Conservation (phyloP, 2,329 filamentous ascomycete genomes). For the Cladosporium phlei region DNA sequence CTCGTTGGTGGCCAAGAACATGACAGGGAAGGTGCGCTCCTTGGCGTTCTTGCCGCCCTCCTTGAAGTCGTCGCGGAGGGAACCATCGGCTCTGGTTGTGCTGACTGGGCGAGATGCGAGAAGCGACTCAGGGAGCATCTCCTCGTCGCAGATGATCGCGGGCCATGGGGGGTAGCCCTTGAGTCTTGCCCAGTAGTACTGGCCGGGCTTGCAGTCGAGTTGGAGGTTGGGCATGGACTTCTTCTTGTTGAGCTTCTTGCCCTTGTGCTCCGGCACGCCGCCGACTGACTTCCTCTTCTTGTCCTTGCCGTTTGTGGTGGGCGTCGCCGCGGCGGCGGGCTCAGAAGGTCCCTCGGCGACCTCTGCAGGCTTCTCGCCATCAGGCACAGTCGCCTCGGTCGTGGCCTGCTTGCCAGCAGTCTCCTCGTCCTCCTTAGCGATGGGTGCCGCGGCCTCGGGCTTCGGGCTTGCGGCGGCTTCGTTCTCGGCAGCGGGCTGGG, state of each 20-base stretch:
- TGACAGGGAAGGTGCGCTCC: constrained; percentile 86
- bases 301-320: constrained; percentile 27
- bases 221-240: constrained; percentile 64
- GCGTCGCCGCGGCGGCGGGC: constrained; percentile 21
- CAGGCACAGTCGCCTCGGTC: constrained; percentile 23
- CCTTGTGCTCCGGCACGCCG: constrained; percentile 61
- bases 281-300: constrained; percentile 57
- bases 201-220: constrained; percentile 79
- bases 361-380: constrained; percentile 23
- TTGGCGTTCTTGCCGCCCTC: constrained; percentile 81
- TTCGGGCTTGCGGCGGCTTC: constrained; percentile 19
- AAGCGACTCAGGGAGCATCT: constrained; percentile 79
- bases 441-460: constrained; percentile 23
- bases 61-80: constrained; percentile 78
- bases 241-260: constrained; percentile 81
- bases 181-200: constrained; percentile 87
- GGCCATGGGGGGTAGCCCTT: constrained; percentile 96
- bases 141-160: constrained; percentile 86
- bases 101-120: constrained; percentile 77
- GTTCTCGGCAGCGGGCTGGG: constrained; percentile 5
- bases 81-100: constrained; percentile 74
- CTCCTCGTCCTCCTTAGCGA: constrained; percentile 26
- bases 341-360: constrained; percentile 18
- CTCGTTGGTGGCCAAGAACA: constrained; percentile 93
- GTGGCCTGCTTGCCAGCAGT: constrained; percentile 24